Evolutionary conservation across 2,329 filamentous ascomycete species (phyloP).

Genomic region (Lasiodiplodia gonubiensis): DNA sequence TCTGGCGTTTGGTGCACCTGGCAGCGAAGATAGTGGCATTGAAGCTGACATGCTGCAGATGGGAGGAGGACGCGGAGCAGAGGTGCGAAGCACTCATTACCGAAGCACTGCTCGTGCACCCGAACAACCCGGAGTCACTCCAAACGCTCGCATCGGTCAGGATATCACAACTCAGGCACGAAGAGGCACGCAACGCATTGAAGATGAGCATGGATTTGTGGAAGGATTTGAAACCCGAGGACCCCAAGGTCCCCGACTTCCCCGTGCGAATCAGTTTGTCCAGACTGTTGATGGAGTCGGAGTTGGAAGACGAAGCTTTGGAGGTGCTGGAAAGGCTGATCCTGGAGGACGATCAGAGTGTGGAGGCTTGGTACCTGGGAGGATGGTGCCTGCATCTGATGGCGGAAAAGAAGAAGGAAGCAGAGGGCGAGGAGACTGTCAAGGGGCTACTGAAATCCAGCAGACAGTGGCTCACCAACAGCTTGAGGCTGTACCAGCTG

Average conservation of each 20-base stretch:
- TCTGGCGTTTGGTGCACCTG: too few species aligned
- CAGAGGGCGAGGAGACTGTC: constrained; percentile 51
- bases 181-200: constrained; percentile 82
- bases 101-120: constrained; percentile 85
- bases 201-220: constrained; percentile 80
- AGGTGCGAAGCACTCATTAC: constrained; percentile 88
- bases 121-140: constrained; percentile 83
- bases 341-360: constrained; percentile 87
- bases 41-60: constrained; percentile 50
- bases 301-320: constrained; percentile 82
- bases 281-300: constrained; percentile 86
- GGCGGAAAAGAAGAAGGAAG: constrained; percentile 68
- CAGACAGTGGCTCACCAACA: constrained; percentile 81
- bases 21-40: too few species aligned
- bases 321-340: constrained; percentile 84
- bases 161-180: constrained; percentile 80
- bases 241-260: constrained; percentile 81
- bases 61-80: constrained; percentile 87
- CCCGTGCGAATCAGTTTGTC: constrained; percentile 82
- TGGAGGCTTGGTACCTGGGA: constrained; percentile 96
- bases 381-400: constrained; percentile 89
- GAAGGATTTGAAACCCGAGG: constrained; percentile 76
- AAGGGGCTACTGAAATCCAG: constrained; percentile 74
- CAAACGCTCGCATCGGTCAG: constrained; percentile 94
- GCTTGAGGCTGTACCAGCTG: constrained; percentile 76